phyloP scores from a whole-genome alignment of 2,329 filamentous ascomycete genomes.

The Bipolaris sorokiniana region DNA sequence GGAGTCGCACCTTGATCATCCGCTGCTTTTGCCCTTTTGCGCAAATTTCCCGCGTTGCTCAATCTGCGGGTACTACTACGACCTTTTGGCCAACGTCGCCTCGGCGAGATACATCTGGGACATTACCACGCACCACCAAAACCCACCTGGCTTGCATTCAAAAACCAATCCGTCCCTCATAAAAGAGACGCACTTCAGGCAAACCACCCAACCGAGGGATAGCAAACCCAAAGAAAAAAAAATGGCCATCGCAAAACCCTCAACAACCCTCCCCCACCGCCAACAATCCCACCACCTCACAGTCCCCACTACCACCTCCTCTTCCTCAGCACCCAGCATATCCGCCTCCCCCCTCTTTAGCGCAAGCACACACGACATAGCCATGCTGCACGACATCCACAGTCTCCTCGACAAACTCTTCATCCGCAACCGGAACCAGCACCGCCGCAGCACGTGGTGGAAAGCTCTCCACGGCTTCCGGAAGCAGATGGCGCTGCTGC shows the following conservation, averaged over 20 bases:
- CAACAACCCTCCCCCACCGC: conserved; percentile 1
- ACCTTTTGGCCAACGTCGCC: background rate
- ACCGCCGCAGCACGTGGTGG: conserved; percentile 83
- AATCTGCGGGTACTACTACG: conserved; percentile 1
- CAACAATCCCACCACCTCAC: conserved; percentile 1
- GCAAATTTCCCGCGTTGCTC: background rate
- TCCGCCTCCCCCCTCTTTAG: conserved; percentile 28
- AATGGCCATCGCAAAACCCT: conserved; percentile 18
- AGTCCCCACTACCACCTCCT: background rate
- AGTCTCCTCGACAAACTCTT: conserved; percentile 73
- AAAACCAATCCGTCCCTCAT: no score
- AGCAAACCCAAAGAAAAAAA: background rate
- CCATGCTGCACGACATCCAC: conserved; percentile 48
- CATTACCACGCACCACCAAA: no score
- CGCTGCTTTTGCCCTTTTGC: background rate
- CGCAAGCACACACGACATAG: conserved; percentile 33
- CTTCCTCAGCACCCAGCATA: conserved; percentile 22
- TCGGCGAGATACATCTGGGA: conserved; percentile 16
- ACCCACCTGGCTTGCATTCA: no score
- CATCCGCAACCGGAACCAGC: conserved; percentile 91
- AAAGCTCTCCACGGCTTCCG: conserved; percentile 73
- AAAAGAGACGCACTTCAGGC: no score
- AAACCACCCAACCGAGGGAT: no score
- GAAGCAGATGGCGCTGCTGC: conserved; percentile 66
- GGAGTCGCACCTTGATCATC: conserved; percentile 17